phyloP scores from a whole-genome alignment of 129 eudicot species.

The Saussurea involucrata region DNA sequence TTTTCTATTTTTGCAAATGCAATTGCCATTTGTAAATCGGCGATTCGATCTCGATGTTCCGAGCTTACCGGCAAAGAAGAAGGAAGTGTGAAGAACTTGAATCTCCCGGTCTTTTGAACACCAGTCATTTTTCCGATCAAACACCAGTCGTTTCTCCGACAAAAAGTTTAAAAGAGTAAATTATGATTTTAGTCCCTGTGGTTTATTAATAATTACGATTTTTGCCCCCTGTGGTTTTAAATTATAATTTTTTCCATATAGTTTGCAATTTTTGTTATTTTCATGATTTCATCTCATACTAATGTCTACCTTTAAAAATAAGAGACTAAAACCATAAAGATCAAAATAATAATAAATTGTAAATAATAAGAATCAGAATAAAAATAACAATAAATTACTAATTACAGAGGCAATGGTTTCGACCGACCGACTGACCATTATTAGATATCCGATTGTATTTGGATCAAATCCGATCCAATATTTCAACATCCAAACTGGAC shows the following conservation, averaged over 20 bases:
- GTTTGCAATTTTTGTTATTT: too few relatives aligned
- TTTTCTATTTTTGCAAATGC: slow-evolving; percentile 9
- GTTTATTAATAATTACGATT: background rate
- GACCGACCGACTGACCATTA: background rate
- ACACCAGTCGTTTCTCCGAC: background rate
- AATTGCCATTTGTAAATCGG: slow-evolving; percentile 26
- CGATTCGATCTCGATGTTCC: background rate
- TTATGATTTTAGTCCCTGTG: background rate
- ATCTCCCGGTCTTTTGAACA: background rate
- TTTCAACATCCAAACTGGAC: background rate
- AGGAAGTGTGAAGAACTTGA: slow-evolving; percentile 8
- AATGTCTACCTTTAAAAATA: too few relatives aligned
- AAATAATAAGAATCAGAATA: too few relatives aligned
- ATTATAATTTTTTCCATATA: background rate
- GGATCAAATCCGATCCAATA: background rate
- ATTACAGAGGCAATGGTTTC: too few relatives aligned
- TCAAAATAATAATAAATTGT: too few relatives aligned
- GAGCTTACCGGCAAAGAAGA: background rate
- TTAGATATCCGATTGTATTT: background rate
- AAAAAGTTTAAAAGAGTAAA: background rate
- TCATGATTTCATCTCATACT: too few relatives aligned
- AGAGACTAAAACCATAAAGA: too few relatives aligned
- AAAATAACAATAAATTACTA: too few relatives aligned
- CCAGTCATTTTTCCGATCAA: background rate
- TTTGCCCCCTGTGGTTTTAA: background rate